These are phyloP conservation scores for Verticillium nonalfalfae DNA, from an alignment of 2,329 filamentous ascomycete species.

Conservation along the genomic window DNA sequence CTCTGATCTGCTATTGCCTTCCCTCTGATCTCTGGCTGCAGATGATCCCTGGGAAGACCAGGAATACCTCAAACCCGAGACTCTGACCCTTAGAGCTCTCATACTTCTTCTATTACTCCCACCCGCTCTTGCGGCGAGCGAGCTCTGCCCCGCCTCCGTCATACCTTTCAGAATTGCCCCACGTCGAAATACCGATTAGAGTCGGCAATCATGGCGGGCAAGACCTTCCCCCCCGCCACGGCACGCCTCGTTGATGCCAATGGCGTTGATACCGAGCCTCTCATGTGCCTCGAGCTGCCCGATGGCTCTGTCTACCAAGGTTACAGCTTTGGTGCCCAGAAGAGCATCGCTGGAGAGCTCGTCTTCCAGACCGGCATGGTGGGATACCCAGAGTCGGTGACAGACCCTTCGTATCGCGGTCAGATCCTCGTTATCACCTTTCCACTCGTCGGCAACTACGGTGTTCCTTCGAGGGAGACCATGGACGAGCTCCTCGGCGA, in stretches of 20 bases:
- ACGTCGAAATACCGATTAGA: constrained; percentile 5
- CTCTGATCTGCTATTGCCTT: constrained; percentile 9
- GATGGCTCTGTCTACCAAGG: constrained; percentile 90
- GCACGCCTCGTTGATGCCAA: constrained; percentile 40
- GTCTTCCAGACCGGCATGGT: constrained; percentile 99
- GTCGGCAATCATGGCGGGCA: constrained; percentile 22
- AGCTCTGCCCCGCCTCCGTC: constrained; percentile 4
- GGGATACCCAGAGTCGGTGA: constrained; percentile 91
- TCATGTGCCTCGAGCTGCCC: constrained; percentile 85
- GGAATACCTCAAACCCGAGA: constrained; percentile 7
- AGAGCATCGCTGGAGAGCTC: constrained; percentile 91
- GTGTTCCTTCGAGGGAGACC: constrained; percentile 81
- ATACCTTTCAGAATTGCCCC: constrained; percentile 3
- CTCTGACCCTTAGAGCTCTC: constrained; percentile 11
- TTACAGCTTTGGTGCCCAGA: constrained; percentile 92
- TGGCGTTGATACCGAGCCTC: constrained; percentile 47
- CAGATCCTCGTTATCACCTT: constrained; percentile 97
- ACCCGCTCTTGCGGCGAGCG: background rate
- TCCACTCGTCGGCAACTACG: constrained; percentile 94
- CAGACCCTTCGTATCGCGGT: constrained; percentile 80
- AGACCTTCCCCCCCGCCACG: constrained; percentile 48
- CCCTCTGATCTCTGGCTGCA: constrained; percentile 15
- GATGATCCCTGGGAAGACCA: constrained; percentile 15
- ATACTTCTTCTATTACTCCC: constrained; percentile 3
- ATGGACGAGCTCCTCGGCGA: constrained; percentile 80